Evolutionary conservation across 2,329 filamentous ascomycete genomes (phyloP).

Genomic region (Botryosphaeria dothidea): DNA sequence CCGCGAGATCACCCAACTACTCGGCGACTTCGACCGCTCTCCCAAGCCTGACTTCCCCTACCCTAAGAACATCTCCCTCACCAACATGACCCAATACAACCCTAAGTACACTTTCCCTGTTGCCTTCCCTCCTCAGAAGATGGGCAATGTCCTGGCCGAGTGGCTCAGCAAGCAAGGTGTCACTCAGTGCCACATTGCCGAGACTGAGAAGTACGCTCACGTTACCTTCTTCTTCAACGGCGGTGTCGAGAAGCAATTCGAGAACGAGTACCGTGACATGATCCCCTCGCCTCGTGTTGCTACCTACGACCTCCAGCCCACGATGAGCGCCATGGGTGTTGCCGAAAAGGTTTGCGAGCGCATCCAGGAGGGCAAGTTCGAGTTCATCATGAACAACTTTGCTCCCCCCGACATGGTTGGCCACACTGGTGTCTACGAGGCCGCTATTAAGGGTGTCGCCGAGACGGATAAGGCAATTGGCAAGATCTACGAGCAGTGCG

Average conservation of each 20-base stretch:
- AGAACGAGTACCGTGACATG: slow-evolving; percentile 87
- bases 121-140: slow-evolving; percentile 90
- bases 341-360: slow-evolving; percentile 88
- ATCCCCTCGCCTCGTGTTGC: slow-evolving; percentile 93
- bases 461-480: slow-evolving; percentile 94
- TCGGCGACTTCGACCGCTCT: slow-evolving; percentile 89
- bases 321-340: slow-evolving; percentile 92
- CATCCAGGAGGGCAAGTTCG: slow-evolving; percentile 80
- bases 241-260: slow-evolving; percentile 94
- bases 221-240: slow-evolving; percentile 99
- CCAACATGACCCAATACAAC: slow-evolving; percentile 99
- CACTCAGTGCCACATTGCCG: slow-evolving; percentile 93
- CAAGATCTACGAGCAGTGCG: slow-evolving; percentile 88
- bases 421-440: slow-evolving; percentile 96
- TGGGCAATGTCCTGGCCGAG: slow-evolving; percentile 98
- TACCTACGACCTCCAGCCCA: slow-evolving; percentile 91
- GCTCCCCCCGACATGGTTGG: slow-evolving; percentile 99
- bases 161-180: slow-evolving; percentile 88
- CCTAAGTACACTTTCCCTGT: slow-evolving; percentile 87
- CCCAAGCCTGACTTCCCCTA: slow-evolving; percentile 89
- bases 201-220: slow-evolving; percentile 99
- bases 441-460: slow-evolving; percentile 79
- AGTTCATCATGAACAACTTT: slow-evolving; percentile 99
- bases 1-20: slow-evolving; percentile 90
- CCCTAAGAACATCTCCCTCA: slow-evolving; percentile 82